Conservation (phyloP, 2,329 filamentous ascomycete genomes). For the Colletotrichum lini region DNA sequence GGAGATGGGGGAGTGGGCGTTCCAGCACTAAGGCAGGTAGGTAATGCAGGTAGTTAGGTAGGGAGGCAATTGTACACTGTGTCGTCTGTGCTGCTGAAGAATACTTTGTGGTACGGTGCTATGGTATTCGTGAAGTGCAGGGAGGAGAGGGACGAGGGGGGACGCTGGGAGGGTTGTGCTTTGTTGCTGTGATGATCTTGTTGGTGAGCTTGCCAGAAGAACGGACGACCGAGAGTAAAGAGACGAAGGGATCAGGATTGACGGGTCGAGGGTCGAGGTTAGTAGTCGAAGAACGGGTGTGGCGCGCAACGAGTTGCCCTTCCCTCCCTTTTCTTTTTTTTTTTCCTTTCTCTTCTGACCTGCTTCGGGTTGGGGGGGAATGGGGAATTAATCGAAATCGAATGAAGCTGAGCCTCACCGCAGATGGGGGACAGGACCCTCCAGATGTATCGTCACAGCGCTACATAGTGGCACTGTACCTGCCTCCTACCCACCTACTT, state of each 20-base stretch:
- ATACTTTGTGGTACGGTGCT: constrained; percentile 18
- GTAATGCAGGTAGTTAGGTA: too few relatives aligned
- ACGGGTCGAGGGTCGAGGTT: constrained; percentile 19
- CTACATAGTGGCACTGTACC: background rate
- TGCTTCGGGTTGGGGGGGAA: constrained; percentile 29
- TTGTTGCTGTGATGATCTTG: constrained; percentile 15
- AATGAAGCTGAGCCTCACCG: constrained; percentile 40
- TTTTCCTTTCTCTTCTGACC: constrained; percentile 11
- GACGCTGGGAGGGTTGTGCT: constrained; percentile 13
- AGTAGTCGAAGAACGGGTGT: constrained; percentile 26
- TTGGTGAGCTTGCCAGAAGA: constrained; percentile 25
- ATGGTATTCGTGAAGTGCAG: constrained; percentile 31
- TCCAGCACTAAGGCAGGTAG: constrained; percentile 10
- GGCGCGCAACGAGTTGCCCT: constrained; percentile 22
- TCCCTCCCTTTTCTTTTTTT: constrained; percentile 33
- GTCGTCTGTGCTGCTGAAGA: constrained; percentile 40
- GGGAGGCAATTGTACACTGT: constrained; percentile 26
- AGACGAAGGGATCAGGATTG: constrained; percentile 8
- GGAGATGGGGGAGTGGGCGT: constrained; percentile 29
- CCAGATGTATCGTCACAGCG: constrained; percentile 25
- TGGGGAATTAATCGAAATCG: constrained; percentile 31
- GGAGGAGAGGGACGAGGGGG: background rate
- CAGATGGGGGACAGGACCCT: constrained; percentile 26
- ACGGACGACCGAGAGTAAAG: constrained; percentile 22
- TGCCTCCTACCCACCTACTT: constrained; percentile 11